phyloP scores from a whole-genome alignment of 2,329 filamentous ascomycete species.

The Alternaria postmessia region DNA sequence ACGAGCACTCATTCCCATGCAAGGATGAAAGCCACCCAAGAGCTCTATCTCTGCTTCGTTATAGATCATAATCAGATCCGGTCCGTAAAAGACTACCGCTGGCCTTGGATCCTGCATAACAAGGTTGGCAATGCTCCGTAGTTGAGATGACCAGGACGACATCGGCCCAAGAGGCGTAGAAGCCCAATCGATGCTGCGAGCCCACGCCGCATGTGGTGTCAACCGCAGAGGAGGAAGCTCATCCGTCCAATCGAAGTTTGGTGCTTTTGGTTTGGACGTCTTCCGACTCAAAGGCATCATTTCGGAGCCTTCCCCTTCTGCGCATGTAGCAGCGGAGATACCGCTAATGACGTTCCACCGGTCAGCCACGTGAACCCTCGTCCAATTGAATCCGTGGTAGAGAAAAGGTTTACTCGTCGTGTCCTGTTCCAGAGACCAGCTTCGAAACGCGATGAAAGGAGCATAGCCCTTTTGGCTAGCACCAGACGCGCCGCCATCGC shows the following conservation, averaged over 20 bases:
- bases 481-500: background rate
- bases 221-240: conserved; percentile 21
- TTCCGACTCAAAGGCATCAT: conserved; percentile 5
- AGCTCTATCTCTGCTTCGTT: conserved; percentile 49
- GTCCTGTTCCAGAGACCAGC: conserved; percentile 22
- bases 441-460: conserved; percentile 21
- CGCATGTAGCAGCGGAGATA: background rate
- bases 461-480: background rate
- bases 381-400: conserved; percentile 23
- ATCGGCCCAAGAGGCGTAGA: conserved; percentile 76
- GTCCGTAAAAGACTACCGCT: conserved; percentile 66
- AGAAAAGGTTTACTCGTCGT: conserved; percentile 3
- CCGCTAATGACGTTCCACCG: conserved; percentile 37
- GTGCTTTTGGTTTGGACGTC: conserved; percentile 5
- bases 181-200: conserved; percentile 74
- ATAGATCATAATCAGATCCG: conserved; percentile 49
- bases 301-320: background rate
- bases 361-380: conserved; percentile 20
- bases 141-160: conserved; percentile 71
- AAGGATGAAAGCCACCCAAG: conserved; percentile 58
- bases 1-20: conserved; percentile 65
- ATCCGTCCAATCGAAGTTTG: conserved; percentile 28
- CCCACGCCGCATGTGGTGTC: conserved; percentile 20
- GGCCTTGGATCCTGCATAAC: conserved; percentile 67
- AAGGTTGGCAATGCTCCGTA: conserved; percentile 78